Evolutionary conservation across 257 asterid species (phyloP).

Genomic region (Verbena officinalis): DNA sequence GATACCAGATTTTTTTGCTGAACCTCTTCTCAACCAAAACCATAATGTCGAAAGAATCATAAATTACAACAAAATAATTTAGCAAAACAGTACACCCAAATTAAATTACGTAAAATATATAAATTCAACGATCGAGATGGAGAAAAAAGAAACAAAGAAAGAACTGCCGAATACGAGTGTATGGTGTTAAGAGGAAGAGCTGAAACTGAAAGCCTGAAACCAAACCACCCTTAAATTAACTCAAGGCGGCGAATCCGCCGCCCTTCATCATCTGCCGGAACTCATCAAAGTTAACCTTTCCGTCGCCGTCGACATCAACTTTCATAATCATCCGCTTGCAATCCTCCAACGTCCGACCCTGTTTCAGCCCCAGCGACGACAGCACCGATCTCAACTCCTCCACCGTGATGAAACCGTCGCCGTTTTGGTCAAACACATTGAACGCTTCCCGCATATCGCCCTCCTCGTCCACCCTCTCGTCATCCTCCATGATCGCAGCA

Average conservation of each 20-base stretch:
- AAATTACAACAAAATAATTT: neutral
- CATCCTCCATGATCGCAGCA: constrained; percentile 39
- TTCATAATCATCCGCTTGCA: constrained; percentile 47
- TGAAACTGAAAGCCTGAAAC: neutral
- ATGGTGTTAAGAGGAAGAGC: neutral
- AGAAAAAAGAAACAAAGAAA: neutral
- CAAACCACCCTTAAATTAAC: constrained; percentile 15
- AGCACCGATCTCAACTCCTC: constrained; percentile 49
- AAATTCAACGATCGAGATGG: neutral
- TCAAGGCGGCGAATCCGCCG: constrained; percentile 51
- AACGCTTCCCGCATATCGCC: constrained; percentile 53
- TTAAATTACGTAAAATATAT: neutral
- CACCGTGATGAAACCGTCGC: constrained; percentile 51
- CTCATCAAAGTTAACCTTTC: constrained; percentile 48
- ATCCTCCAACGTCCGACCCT: constrained; percentile 47
- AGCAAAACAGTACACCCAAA: neutral
- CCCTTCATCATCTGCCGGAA: constrained; percentile 59
- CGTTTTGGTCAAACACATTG: constrained; percentile 48
- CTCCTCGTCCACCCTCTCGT: constrained; percentile 39
- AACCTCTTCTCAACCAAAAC: constrained; percentile 1
- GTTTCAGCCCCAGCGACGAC: constrained; percentile 46
- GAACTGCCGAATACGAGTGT: neutral
- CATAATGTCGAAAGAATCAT: neutral
- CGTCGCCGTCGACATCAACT: constrained; percentile 56
- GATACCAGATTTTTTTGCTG: neutral